These are phyloP conservation scores for Oryza punctata DNA, from an alignment of 176 grass and related monocot species.

Conservation along the genomic window DNA sequence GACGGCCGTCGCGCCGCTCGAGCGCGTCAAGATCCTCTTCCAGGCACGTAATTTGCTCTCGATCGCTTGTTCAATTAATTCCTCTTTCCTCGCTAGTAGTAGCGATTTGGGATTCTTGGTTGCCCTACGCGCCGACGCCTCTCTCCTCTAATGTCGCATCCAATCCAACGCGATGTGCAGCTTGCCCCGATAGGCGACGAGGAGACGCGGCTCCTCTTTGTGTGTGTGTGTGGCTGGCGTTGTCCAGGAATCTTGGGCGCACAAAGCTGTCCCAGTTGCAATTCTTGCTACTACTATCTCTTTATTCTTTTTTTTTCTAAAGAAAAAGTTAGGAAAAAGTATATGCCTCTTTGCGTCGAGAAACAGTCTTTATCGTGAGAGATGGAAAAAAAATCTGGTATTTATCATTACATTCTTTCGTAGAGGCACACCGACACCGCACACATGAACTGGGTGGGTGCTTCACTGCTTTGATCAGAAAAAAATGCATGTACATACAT, in stretches of 20 bases:
- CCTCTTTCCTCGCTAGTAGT: background rate
- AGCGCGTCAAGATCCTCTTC: slow-evolving; percentile 97
- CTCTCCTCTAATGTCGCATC: background rate
- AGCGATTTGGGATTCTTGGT: background rate
- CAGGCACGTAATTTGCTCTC: slow-evolving; percentile 46
- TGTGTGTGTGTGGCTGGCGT: background rate
- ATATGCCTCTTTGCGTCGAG: background rate
- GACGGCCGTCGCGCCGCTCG: slow-evolving; percentile 85
- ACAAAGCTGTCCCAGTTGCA: background rate
- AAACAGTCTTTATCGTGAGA: background rate
- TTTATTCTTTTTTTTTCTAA: background rate
- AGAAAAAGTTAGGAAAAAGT: background rate
- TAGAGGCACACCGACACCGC: background rate
- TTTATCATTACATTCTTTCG: background rate
- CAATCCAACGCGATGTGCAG: background rate
- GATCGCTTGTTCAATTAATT: background rate
- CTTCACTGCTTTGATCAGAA: background rate
- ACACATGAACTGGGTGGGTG: background rate
- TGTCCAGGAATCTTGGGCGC: background rate
- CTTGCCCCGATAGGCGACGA: background rate
- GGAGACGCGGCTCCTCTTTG: background rate
- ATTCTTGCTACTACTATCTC: background rate
- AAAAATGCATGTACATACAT: background rate
- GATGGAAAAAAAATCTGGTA: background rate
- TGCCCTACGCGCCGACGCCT: background rate